Evolutionary conservation across 2,329 filamentous ascomycete species (phyloP).

Genomic region (Diaporthe destruens): DNA sequence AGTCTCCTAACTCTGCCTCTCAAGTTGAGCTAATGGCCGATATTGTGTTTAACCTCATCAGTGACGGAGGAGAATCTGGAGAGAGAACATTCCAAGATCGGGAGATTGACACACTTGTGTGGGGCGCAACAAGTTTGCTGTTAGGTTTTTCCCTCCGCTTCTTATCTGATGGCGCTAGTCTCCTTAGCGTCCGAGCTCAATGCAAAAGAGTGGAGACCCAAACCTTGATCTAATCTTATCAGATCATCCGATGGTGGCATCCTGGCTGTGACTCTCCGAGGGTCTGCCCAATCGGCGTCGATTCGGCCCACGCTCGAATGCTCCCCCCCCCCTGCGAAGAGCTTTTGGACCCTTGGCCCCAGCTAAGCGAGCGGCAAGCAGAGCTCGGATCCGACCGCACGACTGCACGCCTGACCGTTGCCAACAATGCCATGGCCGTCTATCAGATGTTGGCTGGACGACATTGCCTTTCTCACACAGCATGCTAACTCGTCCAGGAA

Average conservation of each 20-base stretch:
- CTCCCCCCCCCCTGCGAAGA: not conserved
- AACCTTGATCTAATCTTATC: conserved; percentile 39
- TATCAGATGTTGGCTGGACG: conserved; percentile 9
- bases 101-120: not conserved
- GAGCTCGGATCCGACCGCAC: conserved; percentile 32
- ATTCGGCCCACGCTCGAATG: conserved; percentile 14
- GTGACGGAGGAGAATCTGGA: not conserved
- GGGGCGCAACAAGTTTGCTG: not conserved
- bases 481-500: conserved; percentile 19
- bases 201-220: not conserved
- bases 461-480: not conserved
- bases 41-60: not conserved
- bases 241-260: conserved; percentile 34
- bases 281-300: conserved; percentile 36
- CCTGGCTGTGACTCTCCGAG: not conserved
- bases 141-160: not conserved
- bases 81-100: not conserved
- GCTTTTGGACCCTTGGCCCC: not conserved
- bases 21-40: not conserved
- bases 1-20: not conserved
- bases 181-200: conserved; percentile 4
- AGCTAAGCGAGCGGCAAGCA: conserved; percentile 22
- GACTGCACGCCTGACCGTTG: not conserved
- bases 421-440: not conserved
- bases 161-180: conserved; percentile 41